Conservation (phyloP, 164 flowering plant genomes). For the Kalanchoe fedtschenkoi region DNA sequence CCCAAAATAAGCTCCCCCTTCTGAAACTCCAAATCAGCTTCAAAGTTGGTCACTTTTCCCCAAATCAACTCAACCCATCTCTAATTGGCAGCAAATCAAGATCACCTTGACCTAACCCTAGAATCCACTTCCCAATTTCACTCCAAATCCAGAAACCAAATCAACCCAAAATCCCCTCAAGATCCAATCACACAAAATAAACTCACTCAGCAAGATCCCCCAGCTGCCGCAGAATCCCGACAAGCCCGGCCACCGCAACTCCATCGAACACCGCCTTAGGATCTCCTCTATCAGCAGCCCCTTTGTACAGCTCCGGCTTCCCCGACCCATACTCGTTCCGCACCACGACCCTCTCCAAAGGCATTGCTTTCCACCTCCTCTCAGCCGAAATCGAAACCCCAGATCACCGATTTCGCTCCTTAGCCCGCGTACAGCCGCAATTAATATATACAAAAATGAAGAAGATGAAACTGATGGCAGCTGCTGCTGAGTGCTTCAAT, state of each 20-base stretch:
- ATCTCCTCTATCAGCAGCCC: slow-evolving; percentile 44
- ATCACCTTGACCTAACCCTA: neutral
- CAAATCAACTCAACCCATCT: neutral
- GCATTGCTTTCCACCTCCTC: slow-evolving; percentile 33
- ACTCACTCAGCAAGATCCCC: slow-evolving; percentile 95
- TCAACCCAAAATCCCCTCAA: neutral
- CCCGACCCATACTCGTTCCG: slow-evolving; percentile 76
- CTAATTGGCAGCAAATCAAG: neutral
- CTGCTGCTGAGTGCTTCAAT: neutral
- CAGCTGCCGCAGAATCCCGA: slow-evolving; percentile 86
- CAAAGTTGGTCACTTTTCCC: neutral
- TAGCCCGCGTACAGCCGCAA: too few relatives aligned
- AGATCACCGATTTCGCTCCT: neutral
- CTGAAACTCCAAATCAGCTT: neutral
- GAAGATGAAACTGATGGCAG: neutral
- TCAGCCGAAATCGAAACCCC: neutral
- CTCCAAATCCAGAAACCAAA: neutral
- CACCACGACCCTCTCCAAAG: slow-evolving; percentile 50
- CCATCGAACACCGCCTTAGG: slow-evolving; percentile 82
- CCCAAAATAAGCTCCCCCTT: neutral
- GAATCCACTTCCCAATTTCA: neutral
- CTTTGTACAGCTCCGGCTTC: slow-evolving; percentile 40
- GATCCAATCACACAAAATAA: slow-evolving; percentile 13
- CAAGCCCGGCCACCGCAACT: slow-evolving; percentile 86
- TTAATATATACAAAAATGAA: too few relatives aligned